These are phyloP conservation scores for Ceratocystis diversiconidia DNA, from an alignment of 2,329 filamentous ascomycete genomes.

Conservation along the genomic window DNA sequence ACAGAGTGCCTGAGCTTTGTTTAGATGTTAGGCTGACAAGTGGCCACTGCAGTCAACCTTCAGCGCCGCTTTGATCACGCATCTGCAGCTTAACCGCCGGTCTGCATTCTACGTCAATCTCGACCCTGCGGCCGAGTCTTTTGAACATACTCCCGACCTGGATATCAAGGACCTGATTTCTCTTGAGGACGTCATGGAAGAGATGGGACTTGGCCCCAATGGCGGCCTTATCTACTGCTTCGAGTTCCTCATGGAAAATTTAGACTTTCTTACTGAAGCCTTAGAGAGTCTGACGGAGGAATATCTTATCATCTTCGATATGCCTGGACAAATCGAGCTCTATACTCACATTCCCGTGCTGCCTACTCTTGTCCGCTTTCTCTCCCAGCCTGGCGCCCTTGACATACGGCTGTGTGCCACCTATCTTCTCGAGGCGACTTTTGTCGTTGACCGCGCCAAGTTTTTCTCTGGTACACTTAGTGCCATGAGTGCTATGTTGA, in stretches of 20 bases:
- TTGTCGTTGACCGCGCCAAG: slow-evolving; percentile 88
- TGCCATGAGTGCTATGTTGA: slow-evolving; percentile 98
- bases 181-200: slow-evolving; percentile 92
- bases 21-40: slow-evolving; percentile 24
- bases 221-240: slow-evolving; percentile 93
- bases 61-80: slow-evolving; percentile 82
- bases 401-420: slow-evolving; percentile 87
- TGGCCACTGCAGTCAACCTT: slow-evolving; percentile 55
- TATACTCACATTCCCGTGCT: slow-evolving; percentile 95
- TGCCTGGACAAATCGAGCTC: slow-evolving; percentile 96
- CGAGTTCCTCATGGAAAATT: slow-evolving; percentile 86
- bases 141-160: slow-evolving; percentile 80
- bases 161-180: slow-evolving; percentile 93
- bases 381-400: slow-evolving; percentile 63
- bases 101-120: slow-evolving; percentile 97
- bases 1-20: neutral
- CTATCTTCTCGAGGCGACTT: slow-evolving; percentile 90
- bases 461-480: slow-evolving; percentile 93
- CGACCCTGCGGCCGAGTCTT: slow-evolving; percentile 86
- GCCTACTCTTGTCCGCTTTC: slow-evolving; percentile 66
- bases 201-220: slow-evolving; percentile 79
- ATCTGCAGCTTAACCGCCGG: slow-evolving; percentile 79
- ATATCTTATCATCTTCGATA: slow-evolving; percentile 94
- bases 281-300: slow-evolving; percentile 81
- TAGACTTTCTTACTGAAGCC: slow-evolving; percentile 77